phyloP scores from a whole-genome alignment of 2,329 filamentous ascomycete species.

The Trichoderma arundinaceum region DNA sequence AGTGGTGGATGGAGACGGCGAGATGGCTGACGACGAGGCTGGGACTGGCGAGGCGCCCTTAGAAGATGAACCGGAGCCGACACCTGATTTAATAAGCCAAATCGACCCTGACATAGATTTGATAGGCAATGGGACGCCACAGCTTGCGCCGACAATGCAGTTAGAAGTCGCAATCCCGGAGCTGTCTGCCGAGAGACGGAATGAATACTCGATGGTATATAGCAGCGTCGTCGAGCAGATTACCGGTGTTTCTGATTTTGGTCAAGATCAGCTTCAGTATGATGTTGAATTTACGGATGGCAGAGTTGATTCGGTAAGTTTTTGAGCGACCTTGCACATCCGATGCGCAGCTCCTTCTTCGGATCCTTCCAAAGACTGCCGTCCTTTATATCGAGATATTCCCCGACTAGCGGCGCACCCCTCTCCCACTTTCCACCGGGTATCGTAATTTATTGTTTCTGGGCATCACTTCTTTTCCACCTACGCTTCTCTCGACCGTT shows the following conservation, averaged over 20 bases:
- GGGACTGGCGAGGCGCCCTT: neutral
- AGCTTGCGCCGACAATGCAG: conserved; percentile 1
- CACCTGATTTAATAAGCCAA: neutral
- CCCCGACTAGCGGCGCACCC: neutral
- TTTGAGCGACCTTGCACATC: neutral
- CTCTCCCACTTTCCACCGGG: neutral
- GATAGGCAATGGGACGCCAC: neutral
- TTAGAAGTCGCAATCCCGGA: conserved; percentile 44
- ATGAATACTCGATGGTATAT: conserved; percentile 41
- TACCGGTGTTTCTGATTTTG: conserved; percentile 39
- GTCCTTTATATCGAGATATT: neutral
- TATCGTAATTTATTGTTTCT: neutral
- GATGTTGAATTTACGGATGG: conserved; percentile 55
- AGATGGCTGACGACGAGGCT: neutral
- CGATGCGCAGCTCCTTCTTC: neutral
- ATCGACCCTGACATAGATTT: neutral
- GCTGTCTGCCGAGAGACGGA: conserved; percentile 38
- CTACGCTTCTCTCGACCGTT: neutral
- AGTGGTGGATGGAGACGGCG: neutral
- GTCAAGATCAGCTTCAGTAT: conserved; percentile 41
- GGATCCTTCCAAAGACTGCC: neutral
- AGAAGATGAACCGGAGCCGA: neutral
- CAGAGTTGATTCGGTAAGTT: conserved; percentile 52
- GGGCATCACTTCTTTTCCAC: neutral
- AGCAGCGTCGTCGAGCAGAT: conserved; percentile 50